Evolutionary conservation across 805 yeast genomes (phyloP), one percentile per base, ranked within the genome.

Genomic region (Pichia sporocuriosa): DNA sequence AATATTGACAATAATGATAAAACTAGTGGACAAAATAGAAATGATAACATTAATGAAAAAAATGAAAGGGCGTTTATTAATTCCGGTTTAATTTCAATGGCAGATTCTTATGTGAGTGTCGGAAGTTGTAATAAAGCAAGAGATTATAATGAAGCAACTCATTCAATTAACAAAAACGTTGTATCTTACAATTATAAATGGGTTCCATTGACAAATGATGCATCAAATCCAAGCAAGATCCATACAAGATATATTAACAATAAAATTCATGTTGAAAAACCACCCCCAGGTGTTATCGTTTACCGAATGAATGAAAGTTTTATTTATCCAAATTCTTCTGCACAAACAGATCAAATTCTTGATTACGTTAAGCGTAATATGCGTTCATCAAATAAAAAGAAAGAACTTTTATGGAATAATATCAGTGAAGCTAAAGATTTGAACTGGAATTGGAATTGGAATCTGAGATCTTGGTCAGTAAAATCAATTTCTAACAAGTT

Each of bases 241-340:
- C 66, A 62, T 40, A 70, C 68, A 35, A 35, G 51, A 11, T 53
- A 48, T 36, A 49, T 75, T 40, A 85, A 88, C 59, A 63, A 72
- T 3, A 73, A 70, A 11, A 60, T 87, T 15, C 56, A 66, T 0
- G 74, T 88, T 7, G 58, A 59, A 11, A 84, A 88, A 2, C 95
- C 97, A 12, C 96, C 96, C 23, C 87, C 89, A 1, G 96, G 97
- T 28, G 87, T 88, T 11, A 53, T 87, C 43, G 95, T 88, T 2
- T 88, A 80, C 67, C 75, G 93, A 53, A 84, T 90, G 30, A 66
- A 79, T 19, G 96, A 89, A 54, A 68, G 87, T 13, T 82, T 84
- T 62, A 75, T 85, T 0, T 88, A 87, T 64, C 79, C 95, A 28
- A 88, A 89, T 58, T 71, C 82, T 32, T 77, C 95, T 0, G 67